phyloP scores from a whole-genome alignment of 257 asterid genomes.

The Ajuga chamaepitys region DNA sequence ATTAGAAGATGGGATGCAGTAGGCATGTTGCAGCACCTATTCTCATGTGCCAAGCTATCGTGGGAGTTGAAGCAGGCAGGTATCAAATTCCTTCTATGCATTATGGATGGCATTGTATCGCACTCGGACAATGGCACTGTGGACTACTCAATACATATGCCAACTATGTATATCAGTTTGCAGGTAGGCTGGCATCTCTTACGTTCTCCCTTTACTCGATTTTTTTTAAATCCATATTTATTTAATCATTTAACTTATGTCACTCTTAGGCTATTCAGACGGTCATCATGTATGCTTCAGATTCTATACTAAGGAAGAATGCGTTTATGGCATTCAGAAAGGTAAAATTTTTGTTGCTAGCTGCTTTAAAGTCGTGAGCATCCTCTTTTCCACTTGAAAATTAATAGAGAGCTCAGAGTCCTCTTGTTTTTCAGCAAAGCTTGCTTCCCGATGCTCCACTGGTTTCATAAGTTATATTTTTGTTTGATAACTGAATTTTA shows the following conservation, averaged over 20 bases:
- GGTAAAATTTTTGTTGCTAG: slow-evolving; percentile 27
- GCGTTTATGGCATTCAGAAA: slow-evolving; percentile 61
- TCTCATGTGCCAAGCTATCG: slow-evolving; percentile 37
- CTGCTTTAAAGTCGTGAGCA: slow-evolving; percentile 8
- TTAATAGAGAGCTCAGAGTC: too few relatives aligned
- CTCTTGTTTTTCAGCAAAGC: too few relatives aligned
- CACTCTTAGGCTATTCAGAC: slow-evolving; percentile 54
- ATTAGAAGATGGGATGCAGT: slow-evolving; percentile 73
- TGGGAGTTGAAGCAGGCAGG: slow-evolving; percentile 62
- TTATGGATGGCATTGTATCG: slow-evolving; percentile 45
- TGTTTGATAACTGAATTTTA: background rate
- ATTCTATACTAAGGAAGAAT: slow-evolving; percentile 45
- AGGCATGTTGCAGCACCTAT: slow-evolving; percentile 59
- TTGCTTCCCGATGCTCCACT: too few relatives aligned
- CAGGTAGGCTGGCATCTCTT: slow-evolving; percentile 39
- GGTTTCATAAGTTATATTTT: background rate
- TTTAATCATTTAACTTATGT: slow-evolving; percentile 16
- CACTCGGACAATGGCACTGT: slow-evolving; percentile 24
- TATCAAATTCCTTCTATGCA: slow-evolving; percentile 47
- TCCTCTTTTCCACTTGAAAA: background rate
- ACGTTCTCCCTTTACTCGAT: slow-evolving; percentile 8
- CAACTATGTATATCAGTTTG: slow-evolving; percentile 55
- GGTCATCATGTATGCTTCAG: slow-evolving; percentile 75
- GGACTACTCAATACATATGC: slow-evolving; percentile 38
- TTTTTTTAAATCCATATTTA: background rate